Base-by-base conservation (phyloP, 306 rosid species). In the Datisca glomerata region DNA sequence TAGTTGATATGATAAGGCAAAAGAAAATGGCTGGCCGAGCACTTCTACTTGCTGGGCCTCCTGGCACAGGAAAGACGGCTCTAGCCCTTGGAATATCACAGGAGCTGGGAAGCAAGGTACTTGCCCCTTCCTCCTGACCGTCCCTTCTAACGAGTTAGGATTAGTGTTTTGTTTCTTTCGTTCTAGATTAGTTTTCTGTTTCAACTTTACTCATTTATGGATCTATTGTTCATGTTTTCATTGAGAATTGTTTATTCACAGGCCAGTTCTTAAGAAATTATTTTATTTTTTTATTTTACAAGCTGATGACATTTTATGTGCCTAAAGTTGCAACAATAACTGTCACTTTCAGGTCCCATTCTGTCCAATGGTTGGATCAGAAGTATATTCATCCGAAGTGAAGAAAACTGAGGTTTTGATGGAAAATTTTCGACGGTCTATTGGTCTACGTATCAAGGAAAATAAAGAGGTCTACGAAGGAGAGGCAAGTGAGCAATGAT, bases 321-420 rank as follows among this genome's bases (percentile, higher is more conserved):
- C 12, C 37, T 49, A 14, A 52, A 23, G 16, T 20, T 19, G 37
- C 47, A 5, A 35, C 43, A 10, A 43, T 52, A 34, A 23, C 49
- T 12, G 8, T 6, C 31, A 12, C 33, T 46, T 47, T 34, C 56
- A 86, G 94, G 96, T 83, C 45, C 97, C 95, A 6, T 89, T 89
- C 64, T 83, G 97, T 61, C 97, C 97, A 0, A 89, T 89, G 97
- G 97, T 89, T 44, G 97, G 97, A 4, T 89, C 95, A 2, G 95
- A 89, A 66, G 97, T 89, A 5, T 89, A 89, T 57, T 89, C 97
- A 16, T 72, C 95, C 0, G 97, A 89, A 68, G 97, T 89, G 12
- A 89, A 89, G 79, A 89, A 89, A 71, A 89, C 95, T 0, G 97
- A 77, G 75, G 86, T 89, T 61, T 68, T 89, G 28, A 89, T 80